Evolutionary conservation across 2,329 filamentous ascomycete species (phyloP).

Genomic region (Talaromyces funiculosus): DNA sequence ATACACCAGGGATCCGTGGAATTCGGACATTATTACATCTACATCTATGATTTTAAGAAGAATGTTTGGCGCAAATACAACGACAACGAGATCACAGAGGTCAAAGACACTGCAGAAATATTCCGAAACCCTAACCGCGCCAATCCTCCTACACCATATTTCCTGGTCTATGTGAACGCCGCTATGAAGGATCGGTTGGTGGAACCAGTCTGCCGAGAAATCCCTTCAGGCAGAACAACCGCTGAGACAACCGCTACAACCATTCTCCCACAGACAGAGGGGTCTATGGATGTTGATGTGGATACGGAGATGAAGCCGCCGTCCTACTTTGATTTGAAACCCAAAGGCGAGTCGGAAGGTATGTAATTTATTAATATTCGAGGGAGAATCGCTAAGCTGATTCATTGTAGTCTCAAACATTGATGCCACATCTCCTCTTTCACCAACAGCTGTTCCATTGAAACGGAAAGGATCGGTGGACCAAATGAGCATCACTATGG

Average conservation of each 20-base stretch:
- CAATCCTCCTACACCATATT: slow-evolving; percentile 70
- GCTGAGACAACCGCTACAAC: not conserved
- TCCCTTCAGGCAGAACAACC: slow-evolving; percentile 16
- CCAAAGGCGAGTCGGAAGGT: slow-evolving; percentile 23
- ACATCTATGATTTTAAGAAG: slow-evolving; percentile 82
- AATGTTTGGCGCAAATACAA: slow-evolving; percentile 91
- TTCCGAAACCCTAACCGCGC: slow-evolving; percentile 57
- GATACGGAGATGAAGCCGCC: slow-evolving; percentile 24
- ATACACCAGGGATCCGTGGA: slow-evolving; percentile 68
- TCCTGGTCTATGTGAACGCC: slow-evolving; percentile 75
- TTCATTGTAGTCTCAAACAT: not conserved
- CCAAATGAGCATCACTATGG: slow-evolving; percentile 13
- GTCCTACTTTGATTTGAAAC: slow-evolving; percentile 24
- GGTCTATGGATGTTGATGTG: slow-evolving; percentile 19
- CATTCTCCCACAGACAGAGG: slow-evolving; percentile 10
- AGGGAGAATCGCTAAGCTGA: not conserved
- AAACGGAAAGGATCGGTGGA: slow-evolving; percentile 30
- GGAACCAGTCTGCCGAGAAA: slow-evolving; percentile 51
- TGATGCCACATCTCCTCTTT: slow-evolving; percentile 15
- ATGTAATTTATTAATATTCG: slow-evolving; percentile 16
- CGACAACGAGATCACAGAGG: slow-evolving; percentile 71
- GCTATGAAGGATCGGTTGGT: slow-evolving; percentile 55
- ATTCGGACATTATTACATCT: slow-evolving; percentile 93
- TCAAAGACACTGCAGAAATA: slow-evolving; percentile 60
- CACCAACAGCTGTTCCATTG: slow-evolving; percentile 24